Conservation (phyloP, 139 green algal genomes). For the Chlamydomonas asymmetrica region DNA sequence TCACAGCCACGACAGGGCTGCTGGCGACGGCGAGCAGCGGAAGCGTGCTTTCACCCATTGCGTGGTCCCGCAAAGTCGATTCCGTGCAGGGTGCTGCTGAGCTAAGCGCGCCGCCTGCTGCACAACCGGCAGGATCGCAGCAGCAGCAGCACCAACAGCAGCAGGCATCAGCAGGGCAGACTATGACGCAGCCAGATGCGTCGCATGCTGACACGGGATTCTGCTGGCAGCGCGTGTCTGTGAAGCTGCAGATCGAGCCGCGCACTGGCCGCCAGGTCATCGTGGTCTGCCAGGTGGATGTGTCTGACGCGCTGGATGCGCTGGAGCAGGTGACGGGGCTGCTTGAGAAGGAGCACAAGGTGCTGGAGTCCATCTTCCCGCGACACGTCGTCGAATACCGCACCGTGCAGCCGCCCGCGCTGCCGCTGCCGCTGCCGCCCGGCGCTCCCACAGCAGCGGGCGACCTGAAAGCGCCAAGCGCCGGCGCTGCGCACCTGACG, state of each 20-base stretch:
- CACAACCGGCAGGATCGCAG: no score
- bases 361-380: slow-evolving; percentile 26
- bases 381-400: slow-evolving; percentile 28
- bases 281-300: slow-evolving; percentile 12
- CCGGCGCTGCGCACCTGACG: neutral
- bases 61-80: no score
- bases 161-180: no score
- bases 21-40: no score
- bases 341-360: slow-evolving; percentile 29
- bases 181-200: no score
- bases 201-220: no score
- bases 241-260: neutral
- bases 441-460: neutral
- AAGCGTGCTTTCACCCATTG: no score
- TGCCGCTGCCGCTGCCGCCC: neutral
- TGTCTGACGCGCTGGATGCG: slow-evolving; percentile 8
- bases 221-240: slow-evolving; percentile 31
- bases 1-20: no score
- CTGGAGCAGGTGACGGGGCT: slow-evolving; percentile 12
- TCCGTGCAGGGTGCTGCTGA: no score
- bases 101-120: no score
- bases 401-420: slow-evolving; percentile 10
- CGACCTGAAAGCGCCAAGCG: neutral
- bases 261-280: neutral
- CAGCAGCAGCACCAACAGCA: no score